These are phyloP conservation scores for Kurtzmaniella fragi DNA, from an alignment of 805 yeast species.

Conservation along the genomic window DNA sequence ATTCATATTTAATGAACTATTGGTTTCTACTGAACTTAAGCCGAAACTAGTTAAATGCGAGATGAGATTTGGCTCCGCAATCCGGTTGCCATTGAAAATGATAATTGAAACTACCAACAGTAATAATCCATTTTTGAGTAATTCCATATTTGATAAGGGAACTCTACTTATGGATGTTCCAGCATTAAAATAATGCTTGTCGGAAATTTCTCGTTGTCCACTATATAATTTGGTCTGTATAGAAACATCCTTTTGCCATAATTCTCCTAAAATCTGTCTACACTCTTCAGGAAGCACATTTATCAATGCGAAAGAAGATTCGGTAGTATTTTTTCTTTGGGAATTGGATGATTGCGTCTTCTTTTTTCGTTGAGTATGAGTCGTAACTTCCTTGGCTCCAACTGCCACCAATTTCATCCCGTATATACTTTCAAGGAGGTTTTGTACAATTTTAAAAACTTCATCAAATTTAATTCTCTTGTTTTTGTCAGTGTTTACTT, in stretches of 20 bases:
- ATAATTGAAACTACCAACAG: conserved; percentile 23
- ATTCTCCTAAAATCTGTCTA: conserved; percentile 17
- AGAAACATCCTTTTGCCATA: conserved; percentile 15
- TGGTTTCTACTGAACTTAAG: conserved; percentile 13
- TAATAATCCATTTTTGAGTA: conserved; percentile 26
- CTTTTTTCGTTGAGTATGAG: conserved; percentile 2
- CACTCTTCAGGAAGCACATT: conserved; percentile 15
- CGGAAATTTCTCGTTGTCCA: conserved; percentile 5
- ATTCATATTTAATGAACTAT: conserved; percentile 17
- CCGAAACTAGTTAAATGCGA: conserved; percentile 22
- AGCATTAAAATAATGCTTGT: conserved; percentile 16
- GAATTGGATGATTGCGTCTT: background rate
- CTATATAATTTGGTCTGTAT: conserved; percentile 5
- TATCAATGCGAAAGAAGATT: conserved; percentile 16
- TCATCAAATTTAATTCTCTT: conserved; percentile 9
- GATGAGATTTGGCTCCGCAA: conserved; percentile 21
- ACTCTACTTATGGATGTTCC: conserved; percentile 1
- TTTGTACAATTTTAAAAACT: conserved; percentile 12
- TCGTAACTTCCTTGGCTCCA: conserved; percentile 5
- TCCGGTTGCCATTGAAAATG: conserved; percentile 27
- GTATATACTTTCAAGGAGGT: conserved; percentile 17
- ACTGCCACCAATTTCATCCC: conserved; percentile 22
- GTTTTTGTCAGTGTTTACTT: conserved; percentile 4
- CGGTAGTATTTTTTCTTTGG: conserved; percentile 5
- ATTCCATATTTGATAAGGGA: conserved; percentile 20